phyloP scores from a whole-genome alignment of 176 grass and related monocot genomes.

The Musa acuminata region DNA sequence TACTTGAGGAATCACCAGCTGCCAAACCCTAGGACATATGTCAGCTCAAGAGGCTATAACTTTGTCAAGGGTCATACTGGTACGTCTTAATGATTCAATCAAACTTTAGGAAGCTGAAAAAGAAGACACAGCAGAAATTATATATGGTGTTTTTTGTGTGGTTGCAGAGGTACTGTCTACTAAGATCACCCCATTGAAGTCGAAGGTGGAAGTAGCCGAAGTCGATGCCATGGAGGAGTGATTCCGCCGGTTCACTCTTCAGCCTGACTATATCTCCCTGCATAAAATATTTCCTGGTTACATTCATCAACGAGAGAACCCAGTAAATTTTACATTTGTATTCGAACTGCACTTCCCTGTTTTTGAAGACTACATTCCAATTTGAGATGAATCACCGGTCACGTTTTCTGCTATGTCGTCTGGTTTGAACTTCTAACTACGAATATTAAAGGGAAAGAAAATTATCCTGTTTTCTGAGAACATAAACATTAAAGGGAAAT shows the following conservation, averaged over 20 bases:
- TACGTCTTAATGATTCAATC: slow-evolving; percentile 15
- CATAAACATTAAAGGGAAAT: no score
- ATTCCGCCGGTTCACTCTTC: slow-evolving; percentile 3
- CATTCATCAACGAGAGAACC: no score
- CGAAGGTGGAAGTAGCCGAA: slow-evolving; percentile 33
- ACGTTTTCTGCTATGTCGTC: no score
- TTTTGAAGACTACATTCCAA: no score
- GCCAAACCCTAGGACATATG: slow-evolving; percentile 74
- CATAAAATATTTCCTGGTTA: not conserved
- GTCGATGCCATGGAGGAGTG: slow-evolving; percentile 87
- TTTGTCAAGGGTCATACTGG: slow-evolving; percentile 78
- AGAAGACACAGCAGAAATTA: not conserved
- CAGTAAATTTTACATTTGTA: no score
- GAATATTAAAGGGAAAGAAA: no score
- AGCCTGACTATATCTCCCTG: not conserved
- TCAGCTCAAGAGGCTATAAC: slow-evolving; percentile 71
- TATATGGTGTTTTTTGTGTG: not conserved
- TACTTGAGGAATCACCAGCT: slow-evolving; percentile 80
- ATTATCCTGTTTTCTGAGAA: no score
- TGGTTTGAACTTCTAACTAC: no score
- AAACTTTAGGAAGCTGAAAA: not conserved
- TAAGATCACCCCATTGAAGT: slow-evolving; percentile 59
- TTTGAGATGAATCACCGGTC: no score
- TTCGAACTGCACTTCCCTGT: no score
- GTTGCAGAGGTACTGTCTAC: slow-evolving; percentile 68